Evolutionary conservation across 805 yeast species (phyloP), one percentile per base, ranked within the genome.

Genomic region (Sungouiozyma ichnusensis): DNA sequence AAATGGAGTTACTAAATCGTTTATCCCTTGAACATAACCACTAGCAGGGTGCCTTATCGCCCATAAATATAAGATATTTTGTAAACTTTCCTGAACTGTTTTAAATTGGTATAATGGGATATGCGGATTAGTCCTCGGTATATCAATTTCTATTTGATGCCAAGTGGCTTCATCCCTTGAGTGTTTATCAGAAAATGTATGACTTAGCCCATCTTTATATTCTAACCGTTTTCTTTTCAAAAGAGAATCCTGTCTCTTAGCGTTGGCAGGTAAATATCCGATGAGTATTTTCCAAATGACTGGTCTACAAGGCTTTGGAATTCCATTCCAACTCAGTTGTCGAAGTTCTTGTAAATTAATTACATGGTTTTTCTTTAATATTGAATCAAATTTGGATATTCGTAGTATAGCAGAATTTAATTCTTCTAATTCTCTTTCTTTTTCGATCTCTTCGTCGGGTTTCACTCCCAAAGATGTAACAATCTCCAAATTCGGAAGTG

Each of bases 11-110:
- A 80, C 85, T 39, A 90, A 69, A 64, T 90, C 98, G 60, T 90
- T 90, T 40, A 90, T 90, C 20, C 98, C 98, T 66, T 90, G 98
- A 16, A 90, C 98, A 61, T 90, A 90, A 14, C 98, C 98, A 56
- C 92, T 80, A 5, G 97, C 96, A 1, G 98, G 97, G 58, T 92
- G 97, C 50, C 97, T 72, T 19, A 90, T 79, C 0, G 97, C 94
- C 98, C 98, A 90, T 29, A 90, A 67, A 55, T 87, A 90, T 41
- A 90, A 65, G 8, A 92, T 78, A 50, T 82, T 77, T 52, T 88
- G 87, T 45, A 90, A 66, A 14, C 94, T 77, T 42, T 78, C 66
- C 51, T 90, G 97, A 0, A 92, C 85, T 2, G 79, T 66, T 16
- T 73, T 73, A 51, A 59, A 75, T 14, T 81, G 70, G 55, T 90